Base-by-base conservation (phyloP, 169 alveolate genomes). In the Blepharisma undulans region DNA sequence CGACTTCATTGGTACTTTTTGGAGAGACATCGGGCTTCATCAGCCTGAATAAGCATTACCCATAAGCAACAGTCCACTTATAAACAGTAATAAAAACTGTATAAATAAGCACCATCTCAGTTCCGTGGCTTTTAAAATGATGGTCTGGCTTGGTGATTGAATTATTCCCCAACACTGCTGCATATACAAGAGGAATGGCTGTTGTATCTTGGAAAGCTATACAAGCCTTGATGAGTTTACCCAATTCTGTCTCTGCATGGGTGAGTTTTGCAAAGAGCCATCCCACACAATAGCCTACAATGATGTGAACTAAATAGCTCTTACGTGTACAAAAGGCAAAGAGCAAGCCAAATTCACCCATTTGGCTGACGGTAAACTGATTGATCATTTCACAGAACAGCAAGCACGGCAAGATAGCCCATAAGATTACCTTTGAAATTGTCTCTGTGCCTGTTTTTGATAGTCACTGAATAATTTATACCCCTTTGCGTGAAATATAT, bases 51-150 rank as follows among this genome's bases (percentile, higher is more conserved):
- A 34, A 1, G 10, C 0, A 0, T 84, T 84, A 84, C 89, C 59
- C 59, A 32, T 86, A 86, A 6, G 91, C 48, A 21, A 86, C 22
- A 12, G 59, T 86, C 34, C 91, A 86, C n/a, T 86, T 86, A 27
- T 86, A 86, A 2, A 86, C 34, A 25, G 72, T 72, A 6, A 86
- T 72, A 32, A 86, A 86, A 10, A 86, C 91, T 4, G 91, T 86
- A 85, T 71, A 86, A 0, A 86, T 25, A 16, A 86, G 22, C 8
- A 86, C 91, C 7, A 6, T 10, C 12, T 14, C 32, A 1, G 25
- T 25, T 0, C 72, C 80, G 0, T 48, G 61, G 12, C 21, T n/a
- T 30, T 27, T 25, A 71, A 86, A 86, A 27, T 86, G 29, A 27
- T 27, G 2, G 19, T 32, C 72, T 19, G 34, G 21, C 12, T 84